Conservation (phyloP, 352 stramenopile genomes). For the Globisporangium takayamanum region DNA sequence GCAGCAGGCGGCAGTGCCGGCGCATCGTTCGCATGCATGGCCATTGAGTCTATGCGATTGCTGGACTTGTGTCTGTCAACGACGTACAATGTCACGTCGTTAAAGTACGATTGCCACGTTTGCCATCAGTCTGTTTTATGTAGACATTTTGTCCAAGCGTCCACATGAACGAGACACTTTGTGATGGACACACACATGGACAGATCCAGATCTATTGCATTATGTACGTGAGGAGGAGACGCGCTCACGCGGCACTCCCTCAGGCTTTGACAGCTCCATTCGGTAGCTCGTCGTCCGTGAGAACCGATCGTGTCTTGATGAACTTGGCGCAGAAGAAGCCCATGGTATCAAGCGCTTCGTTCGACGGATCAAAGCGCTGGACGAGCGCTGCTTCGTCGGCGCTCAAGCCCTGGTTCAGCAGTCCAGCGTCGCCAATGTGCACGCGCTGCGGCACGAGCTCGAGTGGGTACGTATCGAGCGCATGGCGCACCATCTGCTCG, state of each 20-base stretch:
- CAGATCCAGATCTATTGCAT: background rate
- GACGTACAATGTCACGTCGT: background rate
- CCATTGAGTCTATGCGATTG: background rate
- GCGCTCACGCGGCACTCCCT: too few species aligned
- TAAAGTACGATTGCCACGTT: background rate
- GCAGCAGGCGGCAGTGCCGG: constrained; percentile 17
- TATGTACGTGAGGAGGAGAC: background rate
- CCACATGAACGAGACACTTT: too few species aligned
- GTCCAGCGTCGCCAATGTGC: constrained; percentile 55
- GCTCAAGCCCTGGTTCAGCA: constrained; percentile 72
- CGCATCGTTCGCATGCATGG: background rate
- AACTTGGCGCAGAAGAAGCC: constrained; percentile 94
- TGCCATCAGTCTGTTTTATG: too few species aligned
- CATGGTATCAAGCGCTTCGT: constrained; percentile 83
- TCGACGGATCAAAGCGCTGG: constrained; percentile 85
- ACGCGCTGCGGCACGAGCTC: constrained; percentile 60
- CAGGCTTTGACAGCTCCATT: background rate
- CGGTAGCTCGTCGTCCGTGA: constrained; percentile 1
- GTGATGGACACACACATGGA: too few species aligned
- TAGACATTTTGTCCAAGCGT: too few species aligned
- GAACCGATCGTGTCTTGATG: constrained; percentile 69
- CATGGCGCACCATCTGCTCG: constrained; percentile 88
- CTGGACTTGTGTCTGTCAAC: background rate
- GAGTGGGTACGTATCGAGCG: constrained; percentile 84
- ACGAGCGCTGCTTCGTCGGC: constrained; percentile 67